Base-by-base conservation (phyloP, 2,329 filamentous ascomycete species). In the Sarocladium kiliense region DNA sequence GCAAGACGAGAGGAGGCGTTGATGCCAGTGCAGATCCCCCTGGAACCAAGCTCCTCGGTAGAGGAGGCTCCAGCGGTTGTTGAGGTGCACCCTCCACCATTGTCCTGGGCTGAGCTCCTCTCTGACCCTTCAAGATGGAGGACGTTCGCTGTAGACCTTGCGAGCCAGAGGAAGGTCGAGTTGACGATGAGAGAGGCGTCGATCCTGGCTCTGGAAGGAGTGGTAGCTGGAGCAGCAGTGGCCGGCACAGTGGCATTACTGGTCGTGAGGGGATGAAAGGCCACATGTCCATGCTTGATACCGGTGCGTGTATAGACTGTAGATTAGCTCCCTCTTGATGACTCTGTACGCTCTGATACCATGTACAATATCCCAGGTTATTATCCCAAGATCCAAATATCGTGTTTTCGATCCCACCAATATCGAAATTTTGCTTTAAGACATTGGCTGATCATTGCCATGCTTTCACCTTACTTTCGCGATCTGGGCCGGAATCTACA, bases 131-230 rank as follows among this genome's bases (percentile, higher is more conserved):
- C 63, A 3, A 66, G 69, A 57, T 84, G 81, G 75, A 77, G 72
- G 62, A 71, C 75, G 6, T 73, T 72, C 3, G 62, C 80, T 4
- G 64, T 72, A 39, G 85, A 90, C 59, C 68, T 90, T 16, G 82
- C 79, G 70, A 89, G 87, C 68, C 84, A 90, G 55, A 77, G 84
- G 60, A 73, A 71, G 58, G 74, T 91, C 63, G 74, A 79, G 50
- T 64, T 90, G 58, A 80, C 81, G 42, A 88, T 89, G 75, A 79
- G 82, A 54, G 88, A 92, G 63, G 72, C 87, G 30, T 89, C 88
- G 2, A 70, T 86, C n/a, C 73, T 89, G 60, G 85, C 81, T 50
- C 71, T 90, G 34, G 82, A 91, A 69, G 81, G 87, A 55, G 84
- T 81, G 7, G 77, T 82, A 26, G 79, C 82, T 0, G 88, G 88